phyloP scores from a whole-genome alignment of 805 yeast species.

The Yarrowia sp. region DNA sequence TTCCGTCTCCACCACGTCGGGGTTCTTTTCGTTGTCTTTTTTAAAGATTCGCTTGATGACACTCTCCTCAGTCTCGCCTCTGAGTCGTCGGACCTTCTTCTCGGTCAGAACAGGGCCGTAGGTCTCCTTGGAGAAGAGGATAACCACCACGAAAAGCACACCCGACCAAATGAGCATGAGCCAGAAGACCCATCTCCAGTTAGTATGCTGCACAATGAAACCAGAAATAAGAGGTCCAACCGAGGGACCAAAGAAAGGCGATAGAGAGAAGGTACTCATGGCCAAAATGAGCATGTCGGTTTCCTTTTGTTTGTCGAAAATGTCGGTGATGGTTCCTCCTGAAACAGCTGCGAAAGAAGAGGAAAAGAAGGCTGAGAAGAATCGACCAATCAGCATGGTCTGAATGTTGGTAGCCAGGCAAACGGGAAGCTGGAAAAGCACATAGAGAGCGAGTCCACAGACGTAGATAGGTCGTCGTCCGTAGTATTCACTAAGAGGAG shows the following conservation, averaged over 20 bases:
- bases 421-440: slow-evolving; percentile 30
- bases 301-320: slow-evolving; percentile 45
- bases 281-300: slow-evolving; percentile 48
- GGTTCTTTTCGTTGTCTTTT: neutral
- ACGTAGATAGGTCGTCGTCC: slow-evolving; percentile 44
- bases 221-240: slow-evolving; percentile 50
- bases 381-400: slow-evolving; percentile 51
- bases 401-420: slow-evolving; percentile 46
- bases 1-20: neutral
- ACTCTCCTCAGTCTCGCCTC: neutral
- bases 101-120: slow-evolving; percentile 54
- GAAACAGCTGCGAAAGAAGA: slow-evolving; percentile 67
- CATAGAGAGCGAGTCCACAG: slow-evolving; percentile 34
- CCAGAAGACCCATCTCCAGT: slow-evolving; percentile 66
- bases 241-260: slow-evolving; percentile 60
- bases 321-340: slow-evolving; percentile 64
- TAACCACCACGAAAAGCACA: slow-evolving; percentile 44
- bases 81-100: slow-evolving; percentile 42
- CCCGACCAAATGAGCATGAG: slow-evolving; percentile 54
- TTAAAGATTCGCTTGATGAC: slow-evolving; percentile 2
- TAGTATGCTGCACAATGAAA: slow-evolving; percentile 37
- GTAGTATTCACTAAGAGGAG: slow-evolving; percentile 53
- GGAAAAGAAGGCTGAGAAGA: slow-evolving; percentile 62
- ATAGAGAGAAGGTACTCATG: slow-evolving; percentile 54
- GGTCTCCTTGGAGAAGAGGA: slow-evolving; percentile 49